These are phyloP conservation scores for Amanita jacksonii DNA, from an alignment of 768 basidiomycete genomes.

Conservation along the genomic window DNA sequence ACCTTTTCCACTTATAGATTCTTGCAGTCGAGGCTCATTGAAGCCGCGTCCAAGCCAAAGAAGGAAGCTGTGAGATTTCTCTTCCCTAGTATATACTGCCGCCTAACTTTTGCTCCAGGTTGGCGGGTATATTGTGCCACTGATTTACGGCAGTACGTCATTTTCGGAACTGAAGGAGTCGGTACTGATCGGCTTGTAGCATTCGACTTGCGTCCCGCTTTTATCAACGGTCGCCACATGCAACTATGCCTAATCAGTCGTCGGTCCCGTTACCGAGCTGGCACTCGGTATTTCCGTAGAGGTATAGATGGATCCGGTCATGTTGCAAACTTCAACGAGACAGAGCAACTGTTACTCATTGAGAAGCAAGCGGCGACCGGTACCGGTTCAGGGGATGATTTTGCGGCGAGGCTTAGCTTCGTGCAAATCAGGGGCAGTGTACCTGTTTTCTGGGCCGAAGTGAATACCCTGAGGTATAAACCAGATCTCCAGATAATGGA, in stretches of 20 bases:
- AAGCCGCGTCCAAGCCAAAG: slow-evolving; percentile 35
- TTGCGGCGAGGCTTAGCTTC: slow-evolving; percentile 64
- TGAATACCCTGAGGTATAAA: slow-evolving; percentile 92
- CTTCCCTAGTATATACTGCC: background rate
- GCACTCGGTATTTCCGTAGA: slow-evolving; percentile 93
- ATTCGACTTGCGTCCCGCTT: slow-evolving; percentile 71
- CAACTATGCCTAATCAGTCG: slow-evolving; percentile 86
- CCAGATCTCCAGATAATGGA: slow-evolving; percentile 98
- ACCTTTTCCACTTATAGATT: slow-evolving; percentile 27
- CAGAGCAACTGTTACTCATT: slow-evolving; percentile 85
- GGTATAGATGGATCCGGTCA: slow-evolving; percentile 86
- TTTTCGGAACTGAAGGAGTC: slow-evolving; percentile 2
- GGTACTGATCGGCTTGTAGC: slow-evolving; percentile 35
- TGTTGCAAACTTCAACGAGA: slow-evolving; percentile 97
- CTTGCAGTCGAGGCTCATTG: slow-evolving; percentile 29
- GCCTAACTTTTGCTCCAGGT: slow-evolving; percentile 40
- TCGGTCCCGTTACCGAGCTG: slow-evolving; percentile 88
- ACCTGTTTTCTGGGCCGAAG: slow-evolving; percentile 93
- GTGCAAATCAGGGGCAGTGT: slow-evolving; percentile 92
- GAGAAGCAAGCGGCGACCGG: slow-evolving; percentile 42
- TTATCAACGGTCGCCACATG: slow-evolving; percentile 70
- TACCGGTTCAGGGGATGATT: slow-evolving; percentile 32
- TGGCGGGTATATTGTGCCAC: slow-evolving; percentile 80
- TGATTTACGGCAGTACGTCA: slow-evolving; percentile 88
- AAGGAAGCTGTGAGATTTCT: slow-evolving; percentile 47